Evolutionary conservation across 768 basidiomycete genomes (phyloP), one percentile per base, ranked within the genome.

Genomic region (Punctularia strigosozonata): DNA sequence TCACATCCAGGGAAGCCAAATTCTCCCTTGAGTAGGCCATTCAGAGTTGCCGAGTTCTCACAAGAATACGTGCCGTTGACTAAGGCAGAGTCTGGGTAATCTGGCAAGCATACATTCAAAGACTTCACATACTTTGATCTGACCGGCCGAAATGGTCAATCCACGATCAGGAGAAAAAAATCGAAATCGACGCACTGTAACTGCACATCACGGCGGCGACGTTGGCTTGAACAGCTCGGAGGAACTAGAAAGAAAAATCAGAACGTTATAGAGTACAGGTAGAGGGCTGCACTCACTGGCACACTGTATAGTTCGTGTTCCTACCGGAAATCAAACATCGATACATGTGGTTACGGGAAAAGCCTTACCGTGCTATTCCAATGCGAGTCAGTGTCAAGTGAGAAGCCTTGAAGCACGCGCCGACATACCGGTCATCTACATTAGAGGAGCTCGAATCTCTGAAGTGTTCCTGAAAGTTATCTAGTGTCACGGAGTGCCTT

Each of bases 181-280:
- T 10, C 10, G 12, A 10, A 19, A 10, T 25, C 18, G 34, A 52
- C 61, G 43, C 40, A 66, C 71, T 76, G 47, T 77, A 77, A 43
- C 72, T 74, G 53, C 77, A 79, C 77, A 79, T 79, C 39, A 81
- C 66, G 4, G 75, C 53, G 1, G 78, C 73, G 8, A 79, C 79
- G 40, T 73, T 73, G 8, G 79, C 79, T 53, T 72, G 69, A 3
- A 81, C 72, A 15, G 72, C 67, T 31, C 72, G 70, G 48, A 79
- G 48, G 50, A 73, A 73, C 60, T 66, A 36, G 13, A 24, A 23
- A n/a, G n/a, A n/a, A n/a, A n/a, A n/a, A n/a, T n/a, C n/a, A n/a
- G n/a, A n/a, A n/a, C n/a, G n/a, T n/a, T n/a, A n/a, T n/a, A n/a
- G n/a, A n/a, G n/a, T n/a, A n/a, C n/a, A n/a, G n/a, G n/a, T n/a